A percentile compares a stretch with the other conserved stretches of the same genome.
Conservation (phyloP, 176 grass and related monocot genomes). For the Oryza nivara region DNA sequence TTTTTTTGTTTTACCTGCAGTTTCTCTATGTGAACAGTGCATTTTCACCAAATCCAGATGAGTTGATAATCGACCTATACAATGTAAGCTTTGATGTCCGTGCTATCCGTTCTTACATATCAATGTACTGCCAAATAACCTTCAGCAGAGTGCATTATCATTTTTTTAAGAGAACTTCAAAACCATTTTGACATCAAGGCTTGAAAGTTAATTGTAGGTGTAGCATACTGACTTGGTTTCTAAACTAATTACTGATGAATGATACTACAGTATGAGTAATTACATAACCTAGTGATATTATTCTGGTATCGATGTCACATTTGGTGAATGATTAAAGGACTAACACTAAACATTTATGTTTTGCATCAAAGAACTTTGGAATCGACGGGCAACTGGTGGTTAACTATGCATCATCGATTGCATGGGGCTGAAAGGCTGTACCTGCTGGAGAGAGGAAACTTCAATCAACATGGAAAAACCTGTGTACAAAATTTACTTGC, state of each 20-base stretch:
- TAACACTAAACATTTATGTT: background rate
- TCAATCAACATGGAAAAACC: background rate
- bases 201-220: too few species aligned
- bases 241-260: background rate
- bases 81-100: background rate
- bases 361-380: slow-evolving; percentile 62
- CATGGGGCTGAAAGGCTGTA: slow-evolving; percentile 52
- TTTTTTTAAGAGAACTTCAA: too few species aligned
- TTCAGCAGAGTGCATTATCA: background rate
- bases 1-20: slow-evolving; percentile 35
- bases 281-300: background rate
- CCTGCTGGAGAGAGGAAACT: background rate
- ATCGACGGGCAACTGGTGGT: slow-evolving; percentile 71
- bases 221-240: background rate
- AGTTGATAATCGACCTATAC: slow-evolving; percentile 60
- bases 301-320: background rate
- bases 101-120: background rate
- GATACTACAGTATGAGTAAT: too few species aligned
- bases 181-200: too few species aligned
- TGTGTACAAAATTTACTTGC: background rate
- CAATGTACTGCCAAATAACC: background rate
- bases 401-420: slow-evolving; percentile 69
- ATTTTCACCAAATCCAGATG: slow-evolving; percentile 71
- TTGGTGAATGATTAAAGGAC: background rate
- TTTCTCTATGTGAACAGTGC: slow-evolving; percentile 74